These are phyloP conservation scores for Aristolochia californica DNA, from an alignment of 164 flowering plant genomes.

Conservation along the genomic window DNA sequence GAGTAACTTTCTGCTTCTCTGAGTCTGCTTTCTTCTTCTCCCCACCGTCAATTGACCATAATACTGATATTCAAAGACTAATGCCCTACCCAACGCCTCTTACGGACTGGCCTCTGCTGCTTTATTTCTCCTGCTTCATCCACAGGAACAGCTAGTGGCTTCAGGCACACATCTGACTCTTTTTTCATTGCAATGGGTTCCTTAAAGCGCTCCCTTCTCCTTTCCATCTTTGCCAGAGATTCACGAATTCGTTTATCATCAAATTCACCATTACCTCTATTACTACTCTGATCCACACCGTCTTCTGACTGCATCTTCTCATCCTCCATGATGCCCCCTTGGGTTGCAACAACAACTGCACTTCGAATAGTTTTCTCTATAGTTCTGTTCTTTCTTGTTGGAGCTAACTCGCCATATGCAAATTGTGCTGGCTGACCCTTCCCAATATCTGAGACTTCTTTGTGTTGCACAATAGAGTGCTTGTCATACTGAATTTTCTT, in stretches of 20 bases:
- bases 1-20: background rate
- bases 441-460: slow-evolving; percentile 28
- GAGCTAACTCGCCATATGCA: background rate
- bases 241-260: slow-evolving; percentile 41
- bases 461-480: slow-evolving; percentile 8
- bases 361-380: slow-evolving; percentile 8
- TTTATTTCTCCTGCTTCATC: slow-evolving; percentile 20
- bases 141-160: slow-evolving; percentile 15
- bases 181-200: slow-evolving; percentile 29
- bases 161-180: slow-evolving; percentile 19
- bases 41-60: background rate
- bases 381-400: slow-evolving; percentile 4
- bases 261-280: slow-evolving; percentile 7
- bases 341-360: background rate
- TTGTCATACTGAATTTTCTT: slow-evolving; percentile 16
- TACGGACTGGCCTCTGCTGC: slow-evolving; percentile 13
- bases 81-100: background rate
- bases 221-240: slow-evolving; percentile 59
- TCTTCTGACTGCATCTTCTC: slow-evolving; percentile 4
- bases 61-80: background rate
- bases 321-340: slow-evolving; percentile 7
- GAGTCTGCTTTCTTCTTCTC: background rate
- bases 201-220: slow-evolving; percentile 58
- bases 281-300: slow-evolving; percentile 5
- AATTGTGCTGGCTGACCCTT: slow-evolving; percentile 44